Evolutionary conservation across 768 basidiomycete genomes (phyloP), one percentile per base, ranked within the genome.

Genomic region (Agaricus blazei): DNA sequence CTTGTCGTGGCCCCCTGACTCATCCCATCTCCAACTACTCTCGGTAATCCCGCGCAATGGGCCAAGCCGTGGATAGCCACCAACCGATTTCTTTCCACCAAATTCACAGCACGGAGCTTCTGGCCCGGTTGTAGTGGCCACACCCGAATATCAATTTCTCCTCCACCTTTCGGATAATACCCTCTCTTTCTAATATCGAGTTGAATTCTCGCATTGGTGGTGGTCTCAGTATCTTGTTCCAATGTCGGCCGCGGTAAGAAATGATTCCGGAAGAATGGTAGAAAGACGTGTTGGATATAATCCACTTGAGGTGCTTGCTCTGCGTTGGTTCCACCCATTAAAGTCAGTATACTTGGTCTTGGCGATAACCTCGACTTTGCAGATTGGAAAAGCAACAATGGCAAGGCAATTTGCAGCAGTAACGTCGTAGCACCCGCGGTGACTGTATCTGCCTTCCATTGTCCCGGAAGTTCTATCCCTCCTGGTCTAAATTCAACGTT

Each of bases 261-360:
- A 65, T 86, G 83, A 9, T 67, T 71, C 24, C 68, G 70, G 29
- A 89, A 66, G 65, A 91, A 92, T 0, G 88, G 89, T 5, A 91
- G 64, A 63, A 91, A 75, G 48, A 90, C 69, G 58, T 82, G 71
- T 48, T 80, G 73, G 3, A 78, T 79, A 65, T 89, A 90, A 68
- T 91, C 89, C 28, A 89, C 79, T 59, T 90, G 90, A 0, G 90
- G 90, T 4, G 88, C 88, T 42, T 76, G 67, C 2, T 72, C 68
- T 19, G 87, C 87, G 58, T 90, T 90, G 2, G 89, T 90, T 2
- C 88, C 90, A 7, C 90, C 89, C 0, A 72, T 70, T 1, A 91
- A 75, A 8, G 70, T 71, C 26, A 91, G 73, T 3, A 70, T 74
- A 9, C 84, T 83, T 0, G 73, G 27, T 29, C 37, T 12, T 9